Evolutionary conservation across 495 filamentous ascomycete species (phyloP).

Genomic region (Xylona heveae): DNA sequence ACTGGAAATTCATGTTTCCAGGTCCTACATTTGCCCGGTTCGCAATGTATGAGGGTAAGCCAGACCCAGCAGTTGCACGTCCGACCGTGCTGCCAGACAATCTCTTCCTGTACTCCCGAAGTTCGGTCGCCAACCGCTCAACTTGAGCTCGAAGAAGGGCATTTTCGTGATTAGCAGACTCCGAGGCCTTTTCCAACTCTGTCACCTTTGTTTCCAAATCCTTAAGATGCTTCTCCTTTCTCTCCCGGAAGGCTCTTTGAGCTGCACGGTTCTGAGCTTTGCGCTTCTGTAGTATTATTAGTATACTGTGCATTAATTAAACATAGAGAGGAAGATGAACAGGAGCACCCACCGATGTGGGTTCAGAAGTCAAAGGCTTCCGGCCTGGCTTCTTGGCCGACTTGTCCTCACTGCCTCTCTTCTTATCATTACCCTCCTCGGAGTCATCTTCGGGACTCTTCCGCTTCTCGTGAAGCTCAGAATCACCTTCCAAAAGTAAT

Average conservation of each 20-base stretch:
- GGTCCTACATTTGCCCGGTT: conserved; percentile 23
- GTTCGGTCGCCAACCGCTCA: conserved; percentile 64
- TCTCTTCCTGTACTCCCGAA: conserved; percentile 78
- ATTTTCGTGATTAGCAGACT: conserved; percentile 71
- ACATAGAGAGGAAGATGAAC: conserved; percentile 9
- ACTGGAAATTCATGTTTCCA: conserved; percentile 69
- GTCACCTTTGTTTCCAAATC: conserved; percentile 89
- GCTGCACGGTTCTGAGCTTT: conserved; percentile 97
- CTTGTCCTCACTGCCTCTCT: conserved; percentile 57
- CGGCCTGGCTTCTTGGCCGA: conserved; percentile 83
- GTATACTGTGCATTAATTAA: conserved; percentile 22
- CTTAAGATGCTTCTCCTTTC: conserved; percentile 93
- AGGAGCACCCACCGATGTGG: conserved; percentile 60
- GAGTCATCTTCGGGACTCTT: conserved; percentile 49
- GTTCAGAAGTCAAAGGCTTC: conserved; percentile 88
- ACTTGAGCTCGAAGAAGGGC: conserved; percentile 64
- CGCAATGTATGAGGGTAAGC: conserved; percentile 6
- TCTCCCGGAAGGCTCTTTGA: conserved; percentile 89
- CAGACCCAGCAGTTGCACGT: conserved; percentile 1
- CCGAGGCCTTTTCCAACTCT: conserved; percentile 74
- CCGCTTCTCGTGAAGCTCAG: conserved; percentile 62
- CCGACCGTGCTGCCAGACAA: conserved; percentile 33
- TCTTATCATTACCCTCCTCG: conserved; percentile 46
- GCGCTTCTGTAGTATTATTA: conserved; percentile 47
- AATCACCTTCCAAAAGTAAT: conserved; percentile 26